phyloP scores from a whole-genome alignment of 768 basidiomycete species.

The Lactarius akahatsu region DNA sequence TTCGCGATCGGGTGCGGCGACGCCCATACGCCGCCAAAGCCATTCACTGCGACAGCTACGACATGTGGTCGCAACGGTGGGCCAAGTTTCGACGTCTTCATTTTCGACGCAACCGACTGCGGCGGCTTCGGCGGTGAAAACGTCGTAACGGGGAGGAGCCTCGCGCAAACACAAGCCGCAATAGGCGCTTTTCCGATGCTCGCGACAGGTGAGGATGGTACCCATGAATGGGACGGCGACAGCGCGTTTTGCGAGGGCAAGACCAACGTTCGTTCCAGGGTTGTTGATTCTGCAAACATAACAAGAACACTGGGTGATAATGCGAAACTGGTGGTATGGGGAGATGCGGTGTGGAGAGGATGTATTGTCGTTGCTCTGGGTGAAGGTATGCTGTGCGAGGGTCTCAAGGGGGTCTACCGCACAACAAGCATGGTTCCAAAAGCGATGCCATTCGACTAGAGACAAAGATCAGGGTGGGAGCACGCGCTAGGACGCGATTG shows the following conservation, averaged over 20 bases:
- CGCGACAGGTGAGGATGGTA: constrained; percentile 54
- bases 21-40: constrained; percentile 59
- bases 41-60: constrained; percentile 62
- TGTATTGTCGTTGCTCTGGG: constrained; percentile 38
- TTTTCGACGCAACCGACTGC: constrained; percentile 59
- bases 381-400: constrained; percentile 48
- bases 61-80: constrained; percentile 65
- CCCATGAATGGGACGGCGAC: constrained; percentile 46
- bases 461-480: constrained; percentile 24
- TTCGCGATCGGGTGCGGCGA: constrained; percentile 50
- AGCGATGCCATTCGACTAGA: constrained; percentile 65
- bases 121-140: constrained; percentile 29
- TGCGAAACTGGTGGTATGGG: constrained; percentile 61
- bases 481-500: constrained; percentile 28
- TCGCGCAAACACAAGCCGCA: constrained; percentile 74
- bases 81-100: constrained; percentile 70
- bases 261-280: constrained; percentile 50
- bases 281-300: constrained; percentile 68
- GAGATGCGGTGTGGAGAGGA: constrained; percentile 35
- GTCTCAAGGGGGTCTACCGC: constrained; percentile 62
- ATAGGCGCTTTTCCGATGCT: constrained; percentile 61
- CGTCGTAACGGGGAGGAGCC: constrained; percentile 44
- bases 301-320: constrained; percentile 55
- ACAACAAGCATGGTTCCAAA: constrained; percentile 65
- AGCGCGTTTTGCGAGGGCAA: constrained; percentile 50